These are phyloP conservation scores for Didymella arachidicola DNA, from an alignment of 2,329 filamentous ascomycete genomes.

Conservation along the genomic window DNA sequence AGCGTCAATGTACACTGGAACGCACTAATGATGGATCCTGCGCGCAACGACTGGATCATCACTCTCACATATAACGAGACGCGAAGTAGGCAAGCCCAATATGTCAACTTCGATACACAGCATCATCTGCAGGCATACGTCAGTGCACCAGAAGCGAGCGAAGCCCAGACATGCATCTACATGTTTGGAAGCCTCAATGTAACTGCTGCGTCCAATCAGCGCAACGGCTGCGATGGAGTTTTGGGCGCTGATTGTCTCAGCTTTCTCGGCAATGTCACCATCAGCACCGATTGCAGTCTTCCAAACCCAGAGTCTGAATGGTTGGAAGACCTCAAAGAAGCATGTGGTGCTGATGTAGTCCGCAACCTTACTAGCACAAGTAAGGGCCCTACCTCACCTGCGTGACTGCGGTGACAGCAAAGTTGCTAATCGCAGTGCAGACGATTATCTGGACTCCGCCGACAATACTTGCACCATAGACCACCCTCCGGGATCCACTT, in stretches of 20 bases:
- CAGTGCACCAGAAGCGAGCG: slow-evolving; percentile 5
- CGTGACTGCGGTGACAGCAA: background rate
- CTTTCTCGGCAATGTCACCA: background rate
- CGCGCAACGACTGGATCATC: slow-evolving; percentile 15
- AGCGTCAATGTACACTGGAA: slow-evolving; percentile 17
- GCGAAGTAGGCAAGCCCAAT: background rate
- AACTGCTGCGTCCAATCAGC: slow-evolving; percentile 4
- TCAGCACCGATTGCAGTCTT: slow-evolving; percentile 1
- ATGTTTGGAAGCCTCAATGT: slow-evolving; percentile 14
- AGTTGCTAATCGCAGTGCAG: background rate
- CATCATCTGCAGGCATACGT: slow-evolving; percentile 1
- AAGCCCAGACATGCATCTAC: slow-evolving; percentile 6
- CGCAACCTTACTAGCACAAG: background rate
- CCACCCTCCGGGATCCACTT: slow-evolving; percentile 4
- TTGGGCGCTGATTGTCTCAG: slow-evolving; percentile 6
- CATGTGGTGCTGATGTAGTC: background rate
- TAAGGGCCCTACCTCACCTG: background rate
- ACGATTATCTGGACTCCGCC: background rate
- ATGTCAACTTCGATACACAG: background rate
- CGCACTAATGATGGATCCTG: slow-evolving; percentile 21
- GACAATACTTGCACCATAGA: slow-evolving; percentile 3
- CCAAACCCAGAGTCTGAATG: background rate
- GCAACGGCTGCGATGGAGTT: slow-evolving; percentile 14
- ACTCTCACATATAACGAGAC: slow-evolving; percentile 16
- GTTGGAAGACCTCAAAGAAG: background rate